Evolutionary conservation across 352 stramenopile species (phyloP), one percentile per base, ranked within the genome.

Genomic region (Phytophthora idaei): DNA sequence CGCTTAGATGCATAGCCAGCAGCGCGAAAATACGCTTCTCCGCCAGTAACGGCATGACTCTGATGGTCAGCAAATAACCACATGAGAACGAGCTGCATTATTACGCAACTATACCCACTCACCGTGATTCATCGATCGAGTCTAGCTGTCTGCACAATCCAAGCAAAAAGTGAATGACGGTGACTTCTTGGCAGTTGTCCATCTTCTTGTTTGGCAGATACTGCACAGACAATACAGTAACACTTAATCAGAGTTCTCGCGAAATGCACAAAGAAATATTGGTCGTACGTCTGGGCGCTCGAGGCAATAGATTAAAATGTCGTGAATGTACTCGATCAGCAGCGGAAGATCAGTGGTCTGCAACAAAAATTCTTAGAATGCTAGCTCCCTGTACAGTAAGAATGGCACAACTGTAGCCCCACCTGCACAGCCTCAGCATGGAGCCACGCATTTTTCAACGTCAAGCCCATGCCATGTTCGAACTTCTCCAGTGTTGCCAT

Each of bases 281-380:
- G 21, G 10, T 12, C 21, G 2, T 77, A 93, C 87, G 21, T 75
- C 64, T 50, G 85, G 83, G 27, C 85, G 72, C 67, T 95, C 84
- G 37, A 90, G 63, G 58, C 83, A 92, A 74, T 89, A 93, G 53
- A 77, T 80, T 57, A 96, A 79, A 25, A 97, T 87, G 56, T 89
- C 81, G 60, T 89, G 84, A 67, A 96, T 88, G 76, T 97, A 96
- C 60, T 93, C 76, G 57, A 97, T 83, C 44, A 97, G 74, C 6
- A 97, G 61, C n/a, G 90, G 91, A 1, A 97, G 74, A 67, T 97
- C 90, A 6, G 90, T 97, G 6, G 89, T 97, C 78, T 97, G 46
- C 6, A 31, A 36, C 31, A 11, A 42, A 17, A 42, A 41, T 50
- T 6, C 4, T 47, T 5, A 12, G 8, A 7, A 39, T 29, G n/a